phyloP scores from a whole-genome alignment of 1,139 yeast genomes.

The Yamadazyma diospyri region DNA sequence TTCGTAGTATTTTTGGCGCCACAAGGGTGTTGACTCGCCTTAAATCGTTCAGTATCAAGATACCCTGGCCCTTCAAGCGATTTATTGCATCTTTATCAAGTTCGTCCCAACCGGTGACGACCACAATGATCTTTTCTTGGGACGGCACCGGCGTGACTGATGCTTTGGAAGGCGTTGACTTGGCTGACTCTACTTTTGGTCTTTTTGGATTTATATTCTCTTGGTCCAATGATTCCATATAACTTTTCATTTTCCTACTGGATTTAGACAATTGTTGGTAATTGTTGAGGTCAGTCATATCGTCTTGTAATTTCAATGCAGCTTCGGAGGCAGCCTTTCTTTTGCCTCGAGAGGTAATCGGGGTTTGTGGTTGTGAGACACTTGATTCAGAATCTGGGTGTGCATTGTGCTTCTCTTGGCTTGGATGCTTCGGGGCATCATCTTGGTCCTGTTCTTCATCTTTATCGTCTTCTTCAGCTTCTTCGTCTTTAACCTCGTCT shows the following conservation, averaged over 20 bases:
- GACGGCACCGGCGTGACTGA: background rate
- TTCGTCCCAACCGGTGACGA: conserved; percentile 63
- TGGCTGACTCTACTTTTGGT: conserved; percentile 2
- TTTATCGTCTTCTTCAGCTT: conserved; percentile 6
- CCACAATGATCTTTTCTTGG: conserved; percentile 27
- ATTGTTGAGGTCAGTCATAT: conserved; percentile 63
- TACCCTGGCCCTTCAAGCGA: conserved; percentile 28
- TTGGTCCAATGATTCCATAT: conserved; percentile 31
- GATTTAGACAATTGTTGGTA: conserved; percentile 50
- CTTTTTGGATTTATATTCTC: conserved; percentile 12
- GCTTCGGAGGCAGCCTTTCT: conserved; percentile 42
- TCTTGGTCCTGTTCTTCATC: conserved; percentile 3
- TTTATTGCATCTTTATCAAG: conserved; percentile 30
- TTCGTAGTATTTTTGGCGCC: conserved; percentile 77
- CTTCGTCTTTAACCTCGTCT: background rate
- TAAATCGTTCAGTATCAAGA: conserved; percentile 5
- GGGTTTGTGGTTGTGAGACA: background rate
- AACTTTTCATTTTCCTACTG: conserved; percentile 33
- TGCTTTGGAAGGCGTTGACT: background rate
- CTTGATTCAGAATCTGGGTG: conserved; percentile 2
- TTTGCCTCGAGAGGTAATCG: background rate
- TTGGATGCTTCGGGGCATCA: conserved; percentile 5
- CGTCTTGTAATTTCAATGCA: conserved; percentile 59
- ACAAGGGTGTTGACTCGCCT: conserved; percentile 47
- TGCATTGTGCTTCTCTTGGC: conserved; percentile 6